A percentile compares a stretch with the other conserved stretches of the same genome.
These are phyloP conservation scores for Mycena maculata DNA, from an alignment of 768 basidiomycete species.

Conservation along the genomic window DNA sequence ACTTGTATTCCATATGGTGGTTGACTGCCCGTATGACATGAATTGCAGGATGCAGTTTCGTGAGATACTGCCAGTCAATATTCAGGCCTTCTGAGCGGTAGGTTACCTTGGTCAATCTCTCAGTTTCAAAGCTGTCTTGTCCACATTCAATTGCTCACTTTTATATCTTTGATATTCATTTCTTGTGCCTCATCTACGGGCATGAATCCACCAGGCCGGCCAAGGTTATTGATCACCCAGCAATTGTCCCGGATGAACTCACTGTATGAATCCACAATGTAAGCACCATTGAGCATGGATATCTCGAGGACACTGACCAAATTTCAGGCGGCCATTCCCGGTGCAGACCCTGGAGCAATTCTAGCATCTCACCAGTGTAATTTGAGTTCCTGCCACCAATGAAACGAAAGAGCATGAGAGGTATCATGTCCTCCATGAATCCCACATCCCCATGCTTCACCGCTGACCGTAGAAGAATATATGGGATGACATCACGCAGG, in stretches of 20 bases:
- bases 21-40: slow-evolving; percentile 30
- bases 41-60: slow-evolving; percentile 34
- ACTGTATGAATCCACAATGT: slow-evolving; percentile 23
- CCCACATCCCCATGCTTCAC: slow-evolving; percentile 53
- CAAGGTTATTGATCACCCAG: slow-evolving; percentile 38
- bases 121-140: background rate
- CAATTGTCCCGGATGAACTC: slow-evolving; percentile 35
- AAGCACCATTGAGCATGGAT: background rate
- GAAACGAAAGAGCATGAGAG: slow-evolving; percentile 47
- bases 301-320: slow-evolving; percentile 35
- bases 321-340: slow-evolving; percentile 46
- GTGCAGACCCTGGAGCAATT: slow-evolving; percentile 46
- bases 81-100: slow-evolving; percentile 36
- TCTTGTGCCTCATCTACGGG: slow-evolving; percentile 38
- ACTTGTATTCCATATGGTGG: slow-evolving; percentile 33
- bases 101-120: slow-evolving; percentile 37
- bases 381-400: slow-evolving; percentile 48
- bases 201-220: slow-evolving; percentile 14
- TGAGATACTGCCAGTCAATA: slow-evolving; percentile 37
- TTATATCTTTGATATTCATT: slow-evolving; percentile 36
- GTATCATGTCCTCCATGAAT: slow-evolving; percentile 47
- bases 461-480: slow-evolving; percentile 48
- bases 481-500: slow-evolving; percentile 50
- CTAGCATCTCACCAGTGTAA: slow-evolving; percentile 48
- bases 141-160: background rate